A percentile compares a stretch with the other conserved stretches of the same genome.
These are phyloP conservation scores for Stephania yunnanensis DNA, from an alignment of 164 flowering plant genomes.

Conservation along the genomic window DNA sequence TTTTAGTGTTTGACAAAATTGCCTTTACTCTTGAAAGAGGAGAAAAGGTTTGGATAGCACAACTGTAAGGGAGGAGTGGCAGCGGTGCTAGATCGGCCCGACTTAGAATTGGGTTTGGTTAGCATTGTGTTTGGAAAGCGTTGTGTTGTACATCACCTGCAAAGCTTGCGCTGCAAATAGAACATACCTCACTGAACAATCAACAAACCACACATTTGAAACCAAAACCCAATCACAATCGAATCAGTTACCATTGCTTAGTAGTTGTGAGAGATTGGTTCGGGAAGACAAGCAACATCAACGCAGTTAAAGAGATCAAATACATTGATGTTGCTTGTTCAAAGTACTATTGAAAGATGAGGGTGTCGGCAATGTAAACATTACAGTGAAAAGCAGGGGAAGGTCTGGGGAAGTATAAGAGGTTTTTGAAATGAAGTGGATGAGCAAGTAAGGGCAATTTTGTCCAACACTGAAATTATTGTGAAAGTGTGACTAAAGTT, in stretches of 20 bases:
- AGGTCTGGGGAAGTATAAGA: background rate
- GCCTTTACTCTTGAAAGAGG: too few species aligned
- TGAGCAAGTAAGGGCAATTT: background rate
- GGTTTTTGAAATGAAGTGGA: background rate
- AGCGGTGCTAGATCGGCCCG: too few species aligned
- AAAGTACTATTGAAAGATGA: background rate
- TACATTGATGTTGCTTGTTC: too few species aligned
- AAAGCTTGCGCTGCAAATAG: constrained; percentile 52
- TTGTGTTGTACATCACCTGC: constrained; percentile 55
- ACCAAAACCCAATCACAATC: background rate
- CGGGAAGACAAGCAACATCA: background rate
- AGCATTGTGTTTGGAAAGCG: constrained; percentile 6
- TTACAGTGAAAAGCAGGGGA: background rate
- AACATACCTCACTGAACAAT: background rate
- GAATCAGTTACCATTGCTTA: constrained; percentile 39
- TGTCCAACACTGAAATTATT: too few species aligned
- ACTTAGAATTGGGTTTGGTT: too few species aligned
- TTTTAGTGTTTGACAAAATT: too few species aligned
- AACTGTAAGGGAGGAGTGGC: too few species aligned
- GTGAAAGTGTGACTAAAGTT: too few species aligned
- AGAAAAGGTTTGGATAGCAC: too few species aligned
- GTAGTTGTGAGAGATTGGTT: constrained; percentile 30
- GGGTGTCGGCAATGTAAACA: constrained; percentile 31
- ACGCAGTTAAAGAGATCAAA: too few species aligned
- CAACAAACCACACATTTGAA: background rate